phyloP scores from a whole-genome alignment of 2,329 filamentous ascomycete species.

The Ophiosphaerella narmari region DNA sequence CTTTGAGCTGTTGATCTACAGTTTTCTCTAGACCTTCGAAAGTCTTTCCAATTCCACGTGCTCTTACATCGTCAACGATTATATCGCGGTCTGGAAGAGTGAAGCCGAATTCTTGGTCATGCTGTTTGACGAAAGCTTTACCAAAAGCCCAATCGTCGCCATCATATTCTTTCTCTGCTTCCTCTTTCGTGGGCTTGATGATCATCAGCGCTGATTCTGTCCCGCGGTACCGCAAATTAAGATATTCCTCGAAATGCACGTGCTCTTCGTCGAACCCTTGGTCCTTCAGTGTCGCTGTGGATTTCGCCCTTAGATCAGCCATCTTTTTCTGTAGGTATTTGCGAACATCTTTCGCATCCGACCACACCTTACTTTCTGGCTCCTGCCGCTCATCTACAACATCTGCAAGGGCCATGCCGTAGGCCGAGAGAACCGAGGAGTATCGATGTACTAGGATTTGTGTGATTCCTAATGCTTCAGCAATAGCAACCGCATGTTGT shows the following conservation, averaged over 20 bases:
- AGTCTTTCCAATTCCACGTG: conserved; percentile 86
- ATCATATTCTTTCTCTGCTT: conserved; percentile 62
- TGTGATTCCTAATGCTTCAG: conserved; percentile 78
- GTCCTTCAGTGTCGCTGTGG: conserved; percentile 66
- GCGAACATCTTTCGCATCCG: conserved; percentile 61
- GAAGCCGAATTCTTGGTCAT: conserved; percentile 92
- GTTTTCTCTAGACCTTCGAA: conserved; percentile 80
- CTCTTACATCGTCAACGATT: conserved; percentile 86
- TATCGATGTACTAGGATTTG: conserved; percentile 88
- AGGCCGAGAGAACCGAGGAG: conserved; percentile 86
- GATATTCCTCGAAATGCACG: conserved; percentile 86
- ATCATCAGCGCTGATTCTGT: conserved; percentile 93
- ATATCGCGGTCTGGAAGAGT: conserved; percentile 84
- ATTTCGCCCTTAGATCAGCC: conserved; percentile 77
- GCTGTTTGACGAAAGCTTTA: conserved; percentile 81
- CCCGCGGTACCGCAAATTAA: conserved; percentile 91
- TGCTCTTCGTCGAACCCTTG: conserved; percentile 79
- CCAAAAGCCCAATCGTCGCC: conserved; percentile 81
- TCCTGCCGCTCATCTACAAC: conserved; percentile 91
- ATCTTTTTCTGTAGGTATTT: conserved; percentile 73
- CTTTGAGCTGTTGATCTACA: conserved; percentile 80
- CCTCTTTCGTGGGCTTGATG: conserved; percentile 69
- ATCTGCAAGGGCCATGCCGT: conserved; percentile 90
- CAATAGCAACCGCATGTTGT: conserved; percentile 90
- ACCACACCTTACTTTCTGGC: conserved; percentile 67